Evolutionary conservation across 2,329 filamentous ascomycete species (phyloP).

Genomic region (Endothia cerciana): DNA sequence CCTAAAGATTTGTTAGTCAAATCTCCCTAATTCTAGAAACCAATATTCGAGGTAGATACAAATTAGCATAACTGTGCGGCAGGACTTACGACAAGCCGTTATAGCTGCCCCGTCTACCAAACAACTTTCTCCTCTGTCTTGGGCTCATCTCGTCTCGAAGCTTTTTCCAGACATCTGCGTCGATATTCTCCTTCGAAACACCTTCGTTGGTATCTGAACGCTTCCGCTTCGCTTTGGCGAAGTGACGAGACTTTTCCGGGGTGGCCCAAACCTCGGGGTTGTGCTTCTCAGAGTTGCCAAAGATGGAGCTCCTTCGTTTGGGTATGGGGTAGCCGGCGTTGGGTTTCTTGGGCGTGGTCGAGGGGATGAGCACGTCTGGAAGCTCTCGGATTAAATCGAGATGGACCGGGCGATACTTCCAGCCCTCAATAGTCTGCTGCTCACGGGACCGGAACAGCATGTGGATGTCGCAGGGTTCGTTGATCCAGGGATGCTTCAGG

Average conservation of each 20-base stretch:
- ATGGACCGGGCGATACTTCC: slow-evolving; percentile 27
- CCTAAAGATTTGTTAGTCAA: background rate
- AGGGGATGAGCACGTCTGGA: background rate
- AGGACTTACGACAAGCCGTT: background rate
- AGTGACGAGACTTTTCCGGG: background rate
- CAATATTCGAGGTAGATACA: background rate
- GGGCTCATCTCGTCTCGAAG: background rate
- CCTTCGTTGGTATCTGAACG: background rate
- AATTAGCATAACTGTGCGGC: background rate
- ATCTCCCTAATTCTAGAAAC: background rate
- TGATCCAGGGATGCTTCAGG: slow-evolving; percentile 44
- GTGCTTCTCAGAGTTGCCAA: background rate
- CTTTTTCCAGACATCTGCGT: background rate
- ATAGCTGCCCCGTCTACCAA: background rate
- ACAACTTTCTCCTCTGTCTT: background rate
- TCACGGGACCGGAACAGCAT: slow-evolving; percentile 29
- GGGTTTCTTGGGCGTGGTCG: background rate
- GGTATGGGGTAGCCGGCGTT: background rate
- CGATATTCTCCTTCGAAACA: background rate
- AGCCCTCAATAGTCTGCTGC: slow-evolving; percentile 21
- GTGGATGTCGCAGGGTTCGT: slow-evolving; percentile 22
- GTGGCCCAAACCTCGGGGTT: background rate
- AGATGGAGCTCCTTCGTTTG: background rate
- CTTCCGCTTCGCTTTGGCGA: background rate
- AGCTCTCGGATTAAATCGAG: background rate